Percentiles rank a stretch among this genome's conserved stretches.
These are phyloP conservation scores for Xylariaceae sp. DNA, from an alignment of 2,329 filamentous ascomycete species.

Conservation along the genomic window DNA sequence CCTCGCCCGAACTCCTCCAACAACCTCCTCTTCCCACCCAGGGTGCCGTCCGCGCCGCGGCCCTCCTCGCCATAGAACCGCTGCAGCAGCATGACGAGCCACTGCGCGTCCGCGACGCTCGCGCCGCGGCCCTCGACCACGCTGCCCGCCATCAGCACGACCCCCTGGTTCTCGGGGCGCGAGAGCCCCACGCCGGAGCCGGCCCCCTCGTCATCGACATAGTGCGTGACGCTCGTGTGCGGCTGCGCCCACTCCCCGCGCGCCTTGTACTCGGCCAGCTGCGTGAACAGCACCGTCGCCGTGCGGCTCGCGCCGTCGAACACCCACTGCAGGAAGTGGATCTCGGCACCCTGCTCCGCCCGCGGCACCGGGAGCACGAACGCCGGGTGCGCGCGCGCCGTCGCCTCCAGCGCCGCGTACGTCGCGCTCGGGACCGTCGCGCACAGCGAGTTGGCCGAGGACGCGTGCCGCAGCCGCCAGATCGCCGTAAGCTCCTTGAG, in stretches of 20 bases:
- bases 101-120: conserved; percentile 75
- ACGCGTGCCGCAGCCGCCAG: conserved; percentile 84
- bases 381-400: conserved; percentile 72
- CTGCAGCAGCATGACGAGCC: conserved; percentile 88
- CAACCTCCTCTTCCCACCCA: conserved; percentile 61
- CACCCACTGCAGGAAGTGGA: conserved; percentile 95
- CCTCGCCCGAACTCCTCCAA: conserved; percentile 79
- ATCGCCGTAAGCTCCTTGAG: conserved; percentile 78
- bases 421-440: conserved; percentile 71
- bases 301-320: conserved; percentile 67
- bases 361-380: conserved; percentile 88
- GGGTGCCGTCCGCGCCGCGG: conserved; percentile 53
- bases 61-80: conserved; percentile 75
- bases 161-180: conserved; percentile 58
- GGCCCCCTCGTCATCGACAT: conserved; percentile 54
- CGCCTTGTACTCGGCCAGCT: conserved; percentile 87
- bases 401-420: conserved; percentile 67
- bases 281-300: conserved; percentile 84
- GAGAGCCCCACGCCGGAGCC: conserved; percentile 33
- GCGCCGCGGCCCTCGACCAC: conserved; percentile 75
- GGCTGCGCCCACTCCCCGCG: conserved; percentile 85
- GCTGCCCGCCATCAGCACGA: conserved; percentile 82
- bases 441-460: conserved; percentile 71
- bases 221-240: conserved; percentile 91
- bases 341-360: conserved; percentile 68